Conservation (phyloP, 2,329 filamentous ascomycete genomes). For the Botrytis medusae region DNA sequence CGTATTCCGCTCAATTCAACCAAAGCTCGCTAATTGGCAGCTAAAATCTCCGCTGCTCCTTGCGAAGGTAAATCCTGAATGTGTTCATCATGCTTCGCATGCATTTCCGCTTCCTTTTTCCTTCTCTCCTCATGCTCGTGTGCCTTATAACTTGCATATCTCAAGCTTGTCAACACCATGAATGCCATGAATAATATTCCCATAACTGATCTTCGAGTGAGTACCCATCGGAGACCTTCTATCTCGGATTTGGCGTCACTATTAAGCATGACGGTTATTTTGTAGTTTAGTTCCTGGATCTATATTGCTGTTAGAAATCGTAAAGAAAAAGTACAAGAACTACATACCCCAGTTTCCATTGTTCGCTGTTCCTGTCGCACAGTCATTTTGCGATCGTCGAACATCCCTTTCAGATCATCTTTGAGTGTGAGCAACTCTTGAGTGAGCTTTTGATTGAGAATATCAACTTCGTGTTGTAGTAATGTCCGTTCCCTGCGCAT, state of each 20-base stretch:
- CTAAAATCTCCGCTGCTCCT: constrained; percentile 57
- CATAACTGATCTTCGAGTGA: constrained; percentile 62
- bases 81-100: constrained; percentile 46
- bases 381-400: constrained; percentile 92
- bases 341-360: constrained; percentile 73
- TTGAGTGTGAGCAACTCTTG: constrained; percentile 81
- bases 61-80: constrained; percentile 47
- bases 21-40: constrained; percentile 49
- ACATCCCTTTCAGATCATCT: constrained; percentile 92
- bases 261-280: constrained; percentile 86
- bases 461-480: constrained; percentile 94
- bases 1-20: neutral
- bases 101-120: constrained; percentile 32
- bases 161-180: constrained; percentile 57
- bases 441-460: constrained; percentile 77
- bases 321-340: neutral
- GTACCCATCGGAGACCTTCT: constrained; percentile 85
- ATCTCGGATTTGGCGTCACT: constrained; percentile 91
- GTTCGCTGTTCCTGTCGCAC: constrained; percentile 84
- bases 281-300: constrained; percentile 94
- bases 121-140: constrained; percentile 38
- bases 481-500: constrained; percentile 81
- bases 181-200: constrained; percentile 68
- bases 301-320: constrained; percentile 39
- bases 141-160: constrained; percentile 57